Base-by-base conservation (phyloP, 768 basidiomycete species). In the Boletus bicolor region DNA sequence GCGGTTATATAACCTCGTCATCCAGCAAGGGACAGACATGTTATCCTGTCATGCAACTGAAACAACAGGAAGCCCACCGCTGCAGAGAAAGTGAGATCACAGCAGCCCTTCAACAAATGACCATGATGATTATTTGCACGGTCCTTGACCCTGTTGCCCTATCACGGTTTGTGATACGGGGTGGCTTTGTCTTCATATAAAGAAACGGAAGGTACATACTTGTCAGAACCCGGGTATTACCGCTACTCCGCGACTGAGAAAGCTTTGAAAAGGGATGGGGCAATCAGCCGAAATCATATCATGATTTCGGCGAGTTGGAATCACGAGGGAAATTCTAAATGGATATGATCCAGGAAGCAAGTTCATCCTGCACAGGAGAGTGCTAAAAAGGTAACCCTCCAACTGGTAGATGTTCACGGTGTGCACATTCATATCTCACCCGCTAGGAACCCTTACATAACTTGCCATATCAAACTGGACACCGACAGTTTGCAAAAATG, bases 1-100 rank as follows among this genome's bases (percentile, higher is more conserved):
- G 44, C 49, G 46, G 51, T 67, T 71, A 72, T 67, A 70, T 71
- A 70, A 43, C 59, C 47, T 61, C 49, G 45, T 53, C 42, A 68
- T 44, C 63, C 69, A 73, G 59, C 59, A 58, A 62, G 61, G 65
- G 54, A 32, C 50, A 39, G 63, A 26, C 71, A 69, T 69, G 57
- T 55, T 62, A 51, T 60, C 52, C 51, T 56, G 55, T 19, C 49
- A 46, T 32, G 14, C 37, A 32, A n/a, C 42, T 35, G 45, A 48
- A 53, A 38, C 56, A 43, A 52, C 26, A n/a, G 30, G 19, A 32
- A 56, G 49, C 41, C 56, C 56, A 61, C 59, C 56, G 39, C 62
- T 55, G 56, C 49, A 52, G 51, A 56, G 46, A 50, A 43, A 32
- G 36, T 35, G 55, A 56, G 61, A 66, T 57, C 34, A 49, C 44